Evolutionary conservation across 305 asterid species (phyloP).

Genomic region (Withania somnifera): DNA sequence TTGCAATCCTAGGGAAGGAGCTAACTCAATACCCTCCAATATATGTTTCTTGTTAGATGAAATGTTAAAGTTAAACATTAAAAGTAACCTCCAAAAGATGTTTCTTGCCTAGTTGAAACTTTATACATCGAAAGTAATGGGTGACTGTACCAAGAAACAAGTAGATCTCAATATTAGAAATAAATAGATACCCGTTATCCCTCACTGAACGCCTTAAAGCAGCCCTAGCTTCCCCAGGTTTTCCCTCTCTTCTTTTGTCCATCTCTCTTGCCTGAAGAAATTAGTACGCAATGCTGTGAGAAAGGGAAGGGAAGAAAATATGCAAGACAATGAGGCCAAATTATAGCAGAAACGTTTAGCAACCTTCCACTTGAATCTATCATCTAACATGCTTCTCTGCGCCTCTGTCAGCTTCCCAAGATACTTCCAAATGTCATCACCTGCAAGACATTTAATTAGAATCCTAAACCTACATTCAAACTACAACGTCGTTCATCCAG

Average conservation of each 20-base stretch:
- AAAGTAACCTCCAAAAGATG: background rate
- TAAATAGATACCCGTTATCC: constrained; percentile 68
- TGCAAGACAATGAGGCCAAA: background rate
- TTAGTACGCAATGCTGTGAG: background rate
- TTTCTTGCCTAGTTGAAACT: background rate
- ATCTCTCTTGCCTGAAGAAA: constrained; percentile 86
- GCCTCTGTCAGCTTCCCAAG: constrained; percentile 94
- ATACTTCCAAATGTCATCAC: constrained; percentile 97
- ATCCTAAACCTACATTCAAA: background rate
- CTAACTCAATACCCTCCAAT: background rate
- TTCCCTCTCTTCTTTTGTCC: constrained; percentile 95
- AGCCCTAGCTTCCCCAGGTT: constrained; percentile 96
- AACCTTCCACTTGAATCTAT: constrained; percentile 97
- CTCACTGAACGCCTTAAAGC: constrained; percentile 93
- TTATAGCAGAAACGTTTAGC: constrained; percentile 7
- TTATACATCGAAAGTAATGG: background rate
- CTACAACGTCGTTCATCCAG: background rate
- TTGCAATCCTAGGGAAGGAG: background rate
- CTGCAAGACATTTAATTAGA: constrained; percentile 24
- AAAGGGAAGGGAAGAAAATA: background rate
- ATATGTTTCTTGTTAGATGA: background rate
- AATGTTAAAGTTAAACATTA: background rate
- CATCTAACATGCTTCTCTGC: constrained; percentile 97
- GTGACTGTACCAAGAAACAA: background rate
- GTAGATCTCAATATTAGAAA: background rate